Evolutionary conservation across 192 early-diverging fungal genomes (phyloP), one percentile per base, ranked within the genome.

Genomic region (Coemansia sp.): DNA sequence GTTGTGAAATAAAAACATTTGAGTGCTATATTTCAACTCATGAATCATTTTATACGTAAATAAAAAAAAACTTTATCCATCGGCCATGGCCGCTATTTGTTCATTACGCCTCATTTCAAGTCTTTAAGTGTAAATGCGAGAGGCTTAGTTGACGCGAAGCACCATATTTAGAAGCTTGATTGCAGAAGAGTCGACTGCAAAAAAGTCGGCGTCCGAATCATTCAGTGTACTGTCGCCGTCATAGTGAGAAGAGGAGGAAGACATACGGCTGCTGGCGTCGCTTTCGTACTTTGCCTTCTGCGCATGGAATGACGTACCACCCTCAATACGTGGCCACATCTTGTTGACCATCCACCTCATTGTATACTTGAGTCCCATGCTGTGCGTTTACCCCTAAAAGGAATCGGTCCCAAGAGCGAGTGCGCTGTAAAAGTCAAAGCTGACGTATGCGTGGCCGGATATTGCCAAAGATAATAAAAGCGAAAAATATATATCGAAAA

Each of bases 301-400:
- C n/a, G 70, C 45, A 58, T 44, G 53, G 65, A 76, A 81, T 9
- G 78, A 73, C 4, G 78, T 38, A 15, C 67, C 65, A 38, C 76
- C 34, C 13, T 81, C 78, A 34, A 81, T 81, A 18, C 74, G 78
- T 32, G 78, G 78, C 78, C 78, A 81, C 78, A 81, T 81, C 61
- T 66, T 81, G 63, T 81, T 81, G 53, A 81, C 73, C 78, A 81
- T 64, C 78, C 78, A 81, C 37, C 64, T 81, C 78, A 81, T 75
- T 61, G 78, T 81, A 30, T 81, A 81, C 64, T 81, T 81, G 74
- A 81, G 69, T 34, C 74, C 61, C 78, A 81, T 81, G 49, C 65
- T 15, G 13, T 32, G 1, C 29, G 43, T 61, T 6, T 40, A 20
- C 20, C 27, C 22, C 38, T 1, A 24, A 3, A 52, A 15, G 24